phyloP scores from a whole-genome alignment of 2,329 filamentous ascomycete species.

The Daldinia sp. region DNA sequence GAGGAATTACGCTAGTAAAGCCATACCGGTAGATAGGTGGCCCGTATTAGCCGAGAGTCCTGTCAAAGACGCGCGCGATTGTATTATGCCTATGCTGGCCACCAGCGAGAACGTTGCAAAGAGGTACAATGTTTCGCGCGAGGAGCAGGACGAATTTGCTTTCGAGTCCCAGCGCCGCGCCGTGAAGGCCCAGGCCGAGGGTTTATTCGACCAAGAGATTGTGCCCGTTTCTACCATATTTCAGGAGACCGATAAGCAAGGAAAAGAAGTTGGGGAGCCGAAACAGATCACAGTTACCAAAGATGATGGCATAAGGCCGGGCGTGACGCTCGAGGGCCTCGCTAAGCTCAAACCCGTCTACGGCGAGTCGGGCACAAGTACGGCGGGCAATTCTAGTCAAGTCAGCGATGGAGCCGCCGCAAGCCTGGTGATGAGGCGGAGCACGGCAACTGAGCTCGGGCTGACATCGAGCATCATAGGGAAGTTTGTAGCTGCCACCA shows the following conservation, averaged over 20 bases:
- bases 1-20: constrained; percentile 83
- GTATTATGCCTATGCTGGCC: constrained; percentile 93
- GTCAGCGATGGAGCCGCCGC: constrained; percentile 88
- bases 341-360: constrained; percentile 89
- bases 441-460: constrained; percentile 79
- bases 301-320: constrained; percentile 85
- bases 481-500: constrained; percentile 82
- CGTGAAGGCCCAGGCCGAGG: constrained; percentile 73
- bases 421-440: constrained; percentile 82
- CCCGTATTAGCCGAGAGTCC: constrained; percentile 73
- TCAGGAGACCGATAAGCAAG: constrained; percentile 73
- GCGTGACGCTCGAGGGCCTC: constrained; percentile 76
- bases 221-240: constrained; percentile 81
- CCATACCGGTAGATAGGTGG: constrained; percentile 89
- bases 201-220: constrained; percentile 82
- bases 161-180: constrained; percentile 80
- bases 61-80: constrained; percentile 80
- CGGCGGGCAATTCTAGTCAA: constrained; percentile 88
- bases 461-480: constrained; percentile 78
- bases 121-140: constrained; percentile 77
- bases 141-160: constrained; percentile 87
- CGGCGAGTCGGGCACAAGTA: constrained; percentile 77
- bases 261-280: constrained; percentile 64
- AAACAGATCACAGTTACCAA: constrained; percentile 75
- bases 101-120: constrained; percentile 90